Base-by-base conservation (phyloP, 805 yeast genomes). In the Geotrichum ghanense region DNA sequence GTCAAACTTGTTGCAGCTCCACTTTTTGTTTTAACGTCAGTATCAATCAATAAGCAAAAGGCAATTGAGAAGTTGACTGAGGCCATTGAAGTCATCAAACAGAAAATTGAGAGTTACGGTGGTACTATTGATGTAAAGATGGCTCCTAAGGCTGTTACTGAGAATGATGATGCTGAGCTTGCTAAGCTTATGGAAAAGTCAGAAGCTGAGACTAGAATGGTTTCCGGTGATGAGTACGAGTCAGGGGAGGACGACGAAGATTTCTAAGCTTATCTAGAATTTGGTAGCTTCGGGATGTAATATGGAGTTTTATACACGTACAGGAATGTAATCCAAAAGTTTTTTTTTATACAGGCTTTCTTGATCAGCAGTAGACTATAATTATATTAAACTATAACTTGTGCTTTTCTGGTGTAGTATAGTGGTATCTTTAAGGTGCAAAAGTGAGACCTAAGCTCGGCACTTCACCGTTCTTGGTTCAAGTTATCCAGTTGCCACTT, bases 131-230 rank as follows among this genome's bases (percentile, higher is more conserved):
- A 84, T 56, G 83, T 90, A 53, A 88, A 94, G 46, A 90, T 90
- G 97, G 90, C 95, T 58, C 97, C 98, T 62, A 90, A 89, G 78
- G 97, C 97, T 40, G 97, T 92, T 55, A 88, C 97, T 48, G 97
- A 95, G 51, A 85, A 92, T 50, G 98, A 92, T 66, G 98, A 92
- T 66, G 97, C 96, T 50, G 97, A 89, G 70, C 78, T 92, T 62
- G 95, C 88, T 68, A 95, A 95, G 51, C 76, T 92, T 55, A 80
- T 92, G 78, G 97, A 90, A 70, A 78, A 85, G 63, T 85, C 87
- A 64, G 97, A 87, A 71, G 74, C 82, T 62, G 96, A 86, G 65
- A 89, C 84, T 62, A 79, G 81, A 63, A 81, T 81, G 58, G 88
- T 84, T 49, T 82, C 87, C 43, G 89, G 83, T 48, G 95, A 84